A percentile compares a stretch with the other conserved stretches of the same genome.
Evolutionary conservation across 768 basidiomycete genomes (phyloP).

Genomic region (Boletus edulis): DNA sequence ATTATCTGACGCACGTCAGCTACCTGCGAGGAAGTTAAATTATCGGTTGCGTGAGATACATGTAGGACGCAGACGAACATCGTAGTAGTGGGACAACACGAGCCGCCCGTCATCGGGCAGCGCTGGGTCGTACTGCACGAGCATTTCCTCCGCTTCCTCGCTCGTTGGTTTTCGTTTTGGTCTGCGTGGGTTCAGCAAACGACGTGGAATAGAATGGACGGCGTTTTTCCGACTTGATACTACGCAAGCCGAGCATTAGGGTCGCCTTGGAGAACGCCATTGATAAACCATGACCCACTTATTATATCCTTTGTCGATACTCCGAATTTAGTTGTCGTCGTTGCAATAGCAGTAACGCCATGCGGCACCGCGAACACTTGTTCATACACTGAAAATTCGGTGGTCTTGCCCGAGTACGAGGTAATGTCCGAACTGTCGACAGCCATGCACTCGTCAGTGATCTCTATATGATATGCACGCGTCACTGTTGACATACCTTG

Average conservation of each 20-base stretch:
- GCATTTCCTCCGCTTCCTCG: slow-evolving; percentile 80
- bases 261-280: background rate
- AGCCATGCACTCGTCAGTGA: background rate
- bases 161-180: slow-evolving; percentile 73
- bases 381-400: slow-evolving; percentile 57
- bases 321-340: slow-evolving; percentile 85
- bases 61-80: slow-evolving; percentile 34
- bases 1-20: slow-evolving; percentile 65
- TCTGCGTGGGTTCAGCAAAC: slow-evolving; percentile 79
- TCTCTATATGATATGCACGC: slow-evolving; percentile 4
- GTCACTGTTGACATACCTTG: slow-evolving; percentile 51
- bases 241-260: slow-evolving; percentile 28
- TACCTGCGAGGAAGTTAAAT: slow-evolving; percentile 43
- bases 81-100: slow-evolving; percentile 54
- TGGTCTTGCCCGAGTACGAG: slow-evolving; percentile 51
- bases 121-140: slow-evolving; percentile 82
- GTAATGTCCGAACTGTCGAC: slow-evolving; percentile 49
- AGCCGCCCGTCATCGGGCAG: slow-evolving; percentile 65
- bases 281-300: slow-evolving; percentile 44
- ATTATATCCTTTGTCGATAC: slow-evolving; percentile 86
- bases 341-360: slow-evolving; percentile 64
- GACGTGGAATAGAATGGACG: slow-evolving; percentile 69
- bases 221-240: slow-evolving; percentile 77
- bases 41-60: background rate
- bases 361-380: slow-evolving; percentile 70